Percentiles rank a stretch among this genome's conserved stretches.
These are phyloP conservation scores for Pichia sp. DNA, from an alignment of 1,139 yeast species.

Conservation along the genomic window DNA sequence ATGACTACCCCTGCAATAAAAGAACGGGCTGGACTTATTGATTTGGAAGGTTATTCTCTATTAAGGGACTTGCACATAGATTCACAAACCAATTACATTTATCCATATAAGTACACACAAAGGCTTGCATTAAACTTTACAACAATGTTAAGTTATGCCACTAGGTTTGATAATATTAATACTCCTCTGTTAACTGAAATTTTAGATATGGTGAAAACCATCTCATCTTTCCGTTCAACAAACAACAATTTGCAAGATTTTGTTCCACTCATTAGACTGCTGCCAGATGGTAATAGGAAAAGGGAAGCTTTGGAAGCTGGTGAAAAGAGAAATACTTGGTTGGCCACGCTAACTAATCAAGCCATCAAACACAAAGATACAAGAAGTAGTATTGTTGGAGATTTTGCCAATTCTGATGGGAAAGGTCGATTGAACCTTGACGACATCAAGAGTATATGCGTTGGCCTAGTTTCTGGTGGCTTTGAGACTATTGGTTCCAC, in stretches of 20 bases:
- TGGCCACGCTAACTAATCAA: constrained; percentile 33
- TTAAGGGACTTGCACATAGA: constrained; percentile 13
- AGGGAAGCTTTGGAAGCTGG: constrained; percentile 35
- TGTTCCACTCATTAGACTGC: constrained; percentile 41
- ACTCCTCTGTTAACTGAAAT: constrained; percentile 42
- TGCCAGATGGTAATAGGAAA: constrained; percentile 26
- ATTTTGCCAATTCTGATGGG: constrained; percentile 16
- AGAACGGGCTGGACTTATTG: constrained; percentile 33
- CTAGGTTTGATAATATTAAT: constrained; percentile 39
- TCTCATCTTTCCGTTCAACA: constrained; percentile 54
- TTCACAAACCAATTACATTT: constrained; percentile 5
- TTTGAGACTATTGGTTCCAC: constrained; percentile 21
- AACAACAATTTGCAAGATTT: constrained; percentile 53
- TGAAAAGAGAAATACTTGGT: constrained; percentile 45
- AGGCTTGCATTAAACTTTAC: constrained; percentile 49
- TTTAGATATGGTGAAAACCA: constrained; percentile 50
- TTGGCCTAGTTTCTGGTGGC: constrained; percentile 35
- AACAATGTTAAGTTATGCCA: constrained; percentile 51
- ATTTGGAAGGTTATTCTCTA: constrained; percentile 33
- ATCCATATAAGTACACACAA: constrained; percentile 37
- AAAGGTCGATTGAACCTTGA: constrained; percentile 15
- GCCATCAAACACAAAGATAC: constrained; percentile 22
- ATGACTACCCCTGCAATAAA: constrained; percentile 37
- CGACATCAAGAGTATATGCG: constrained; percentile 32
- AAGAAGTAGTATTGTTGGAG: constrained; percentile 22